Percentiles rank a stretch among this genome's conserved stretches.
Conservation (phyloP, 208 protist species). For the Wallacemonas sp. region DNA sequence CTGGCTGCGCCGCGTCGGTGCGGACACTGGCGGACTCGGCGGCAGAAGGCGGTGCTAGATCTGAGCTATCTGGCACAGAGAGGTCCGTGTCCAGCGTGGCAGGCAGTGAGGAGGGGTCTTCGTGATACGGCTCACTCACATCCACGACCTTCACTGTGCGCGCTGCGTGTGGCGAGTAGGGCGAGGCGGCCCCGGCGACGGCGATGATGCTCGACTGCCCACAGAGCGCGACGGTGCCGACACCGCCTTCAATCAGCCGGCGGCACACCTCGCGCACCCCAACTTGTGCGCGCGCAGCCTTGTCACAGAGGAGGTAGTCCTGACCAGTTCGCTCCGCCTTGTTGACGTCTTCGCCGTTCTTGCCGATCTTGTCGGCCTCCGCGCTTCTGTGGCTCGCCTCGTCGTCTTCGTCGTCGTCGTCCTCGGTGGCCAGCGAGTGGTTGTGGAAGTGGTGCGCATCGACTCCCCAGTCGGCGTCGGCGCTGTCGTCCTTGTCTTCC, state of each 20-base stretch:
- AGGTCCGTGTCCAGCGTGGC: background rate
- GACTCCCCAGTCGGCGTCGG: background rate
- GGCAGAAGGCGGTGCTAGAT: too few species aligned
- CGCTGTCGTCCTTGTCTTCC: background rate
- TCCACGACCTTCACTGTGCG: constrained; percentile 36
- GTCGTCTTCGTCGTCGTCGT: background rate
- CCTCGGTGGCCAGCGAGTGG: background rate
- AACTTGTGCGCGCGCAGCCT: background rate
- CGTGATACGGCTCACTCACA: constrained; percentile 16
- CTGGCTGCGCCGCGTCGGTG: too few species aligned
- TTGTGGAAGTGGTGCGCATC: background rate
- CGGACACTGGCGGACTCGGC: too few species aligned
- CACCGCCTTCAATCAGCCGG: constrained; percentile 60
- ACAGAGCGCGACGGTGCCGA: constrained; percentile 50
- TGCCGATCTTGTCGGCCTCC: background rate
- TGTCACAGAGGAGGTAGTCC: background rate
- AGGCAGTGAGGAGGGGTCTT: background rate
- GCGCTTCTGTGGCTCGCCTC: background rate
- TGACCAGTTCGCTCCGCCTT: background rate
- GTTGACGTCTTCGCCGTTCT: background rate
- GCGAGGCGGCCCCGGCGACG: constrained; percentile 34
- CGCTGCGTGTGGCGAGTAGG: constrained; percentile 13
- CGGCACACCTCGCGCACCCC: constrained; percentile 45
- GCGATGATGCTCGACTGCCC: constrained; percentile 66
- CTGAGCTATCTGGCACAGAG: too few species aligned